Base-by-base conservation (phyloP, 139 green algal species). In the Desmodesmus armatus region DNA sequence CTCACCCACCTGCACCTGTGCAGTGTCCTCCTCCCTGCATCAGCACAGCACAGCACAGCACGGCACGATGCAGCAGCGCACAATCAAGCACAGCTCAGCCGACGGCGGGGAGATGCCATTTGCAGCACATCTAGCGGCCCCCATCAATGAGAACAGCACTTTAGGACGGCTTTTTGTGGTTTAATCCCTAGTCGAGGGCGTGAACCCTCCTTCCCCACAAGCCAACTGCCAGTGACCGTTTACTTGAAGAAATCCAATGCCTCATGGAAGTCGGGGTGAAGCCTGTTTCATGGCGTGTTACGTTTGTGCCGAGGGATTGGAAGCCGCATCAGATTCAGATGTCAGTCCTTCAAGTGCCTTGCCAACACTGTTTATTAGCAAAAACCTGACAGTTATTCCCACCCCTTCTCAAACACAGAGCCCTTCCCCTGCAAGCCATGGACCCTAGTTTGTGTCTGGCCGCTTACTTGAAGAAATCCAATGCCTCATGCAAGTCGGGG, bases 401-500 rank as follows among this genome's bases (percentile, higher is more conserved):
- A 94, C 88, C 11, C 49, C 65, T 72, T 94, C 89, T 35, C 88
- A 94, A 23, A 89, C 91, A 3, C 91, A 67, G 65, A n/a, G n/a
- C n/a, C n/a, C n/a, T n/a, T n/a, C n/a, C n/a, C n/a, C n/a, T n/a
- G n/a, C n/a, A n/a, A n/a, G n/a, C n/a, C n/a, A n/a, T n/a, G n/a
- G n/a, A n/a, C n/a, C n/a, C n/a, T n/a, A n/a, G n/a, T n/a, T n/a
- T n/a, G n/a, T n/a, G n/a, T n/a, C n/a, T n/a, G n/a, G n/a, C n/a
- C n/a, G n/a, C n/a, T n/a, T n/a, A n/a, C n/a, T 67, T 89, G 82
- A 92, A 95, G 29, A 92, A 66, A 80, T 95, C 90, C 15, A 94
- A 88, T 13, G 79, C 92, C 51, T 94, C 92, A 55, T 95, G 92
- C 78, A 65, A 87, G 77, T 95, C 92, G 2, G 88, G 85, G 29